Evolutionary conservation across 2,329 filamentous ascomycete genomes (phyloP), one percentile per base, ranked within the genome.

Genomic region (Fusarium transvaalense): DNA sequence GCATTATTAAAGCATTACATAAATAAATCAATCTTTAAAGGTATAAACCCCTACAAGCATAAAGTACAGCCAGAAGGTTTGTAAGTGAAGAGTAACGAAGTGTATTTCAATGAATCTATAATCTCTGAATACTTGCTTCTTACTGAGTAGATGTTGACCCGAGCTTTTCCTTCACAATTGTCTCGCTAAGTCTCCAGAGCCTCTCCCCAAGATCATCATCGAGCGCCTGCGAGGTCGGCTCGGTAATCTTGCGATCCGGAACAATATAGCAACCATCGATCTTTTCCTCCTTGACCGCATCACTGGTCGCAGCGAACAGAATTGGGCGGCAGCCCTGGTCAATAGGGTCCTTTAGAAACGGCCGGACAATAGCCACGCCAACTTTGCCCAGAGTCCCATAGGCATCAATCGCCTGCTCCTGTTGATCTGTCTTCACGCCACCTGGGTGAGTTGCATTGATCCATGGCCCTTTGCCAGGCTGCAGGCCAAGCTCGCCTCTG

Each of bases 391-490:
- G 9, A 7, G 57, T 51, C 1, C 57, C 57, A 10, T 61, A 61
- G 0, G 43, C 57, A 29, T 61, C 57, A 15, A 61, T n/a, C 0
- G 57, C 53, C 15, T 61, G 58, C 10, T 58, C 32, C 10, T 51
- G 58, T 5, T 61, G 53, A 10, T 61, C 58, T 0, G 57, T 61
- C 12, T 61, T 61, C 1, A 58, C 58, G 5, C 58, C 58, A 4
- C 58, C 58, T 3, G 58, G 58, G n/a, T 61, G 58, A 3, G 58
- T 61, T 1, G 58, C 53, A 7, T 61, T 61, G n/a, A 61, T 58
- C 58, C 53, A 58, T 0, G 58, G 58, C 7, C 25, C 58, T 29
- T 61, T 21, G 2, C 45, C 58, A n/a, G 58, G 53, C 9, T 58
- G n/a, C 25, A 61, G 25, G 4, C 58, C 58, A 2, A 58, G 15